Evolutionary conservation across 495 filamentous ascomycete species (phyloP).

Genomic region (Trichoderma erinaceum): DNA sequence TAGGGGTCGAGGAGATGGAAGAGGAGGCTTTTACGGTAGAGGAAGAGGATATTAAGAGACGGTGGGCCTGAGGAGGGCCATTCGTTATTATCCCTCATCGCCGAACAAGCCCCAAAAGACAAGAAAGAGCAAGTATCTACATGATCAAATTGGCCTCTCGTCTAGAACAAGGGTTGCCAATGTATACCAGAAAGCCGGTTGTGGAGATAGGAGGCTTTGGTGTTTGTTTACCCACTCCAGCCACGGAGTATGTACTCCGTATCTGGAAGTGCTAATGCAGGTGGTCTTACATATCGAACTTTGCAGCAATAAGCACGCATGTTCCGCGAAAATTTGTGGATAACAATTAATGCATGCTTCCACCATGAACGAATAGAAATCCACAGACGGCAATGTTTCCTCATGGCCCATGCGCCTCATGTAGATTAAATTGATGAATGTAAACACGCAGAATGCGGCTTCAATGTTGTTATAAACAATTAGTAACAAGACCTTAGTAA

Average conservation of each 20-base stretch:
- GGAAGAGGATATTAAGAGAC: constrained; percentile 27
- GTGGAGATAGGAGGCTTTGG: background rate
- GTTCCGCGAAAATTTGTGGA: background rate
- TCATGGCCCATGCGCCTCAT: background rate
- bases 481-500: no score
- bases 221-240: background rate
- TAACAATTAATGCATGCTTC: background rate
- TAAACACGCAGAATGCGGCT: background rate
- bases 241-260: no score
- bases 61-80: constrained; percentile 18
- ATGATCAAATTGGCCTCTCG: no score
- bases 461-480: background rate
- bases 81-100: no score
- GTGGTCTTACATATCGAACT: background rate
- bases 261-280: background rate
- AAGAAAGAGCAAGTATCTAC: no score
- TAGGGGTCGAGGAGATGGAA: constrained; percentile 30
- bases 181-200: no score
- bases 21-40: constrained; percentile 24
- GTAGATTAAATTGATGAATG: background rate
- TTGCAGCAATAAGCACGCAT: background rate
- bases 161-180: no score
- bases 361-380: background rate
- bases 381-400: background rate
- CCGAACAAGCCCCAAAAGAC: no score